These are phyloP conservation scores for Coemansia sp. DNA, from an alignment of 192 early-diverging fungal genomes.

Conservation along the genomic window DNA sequence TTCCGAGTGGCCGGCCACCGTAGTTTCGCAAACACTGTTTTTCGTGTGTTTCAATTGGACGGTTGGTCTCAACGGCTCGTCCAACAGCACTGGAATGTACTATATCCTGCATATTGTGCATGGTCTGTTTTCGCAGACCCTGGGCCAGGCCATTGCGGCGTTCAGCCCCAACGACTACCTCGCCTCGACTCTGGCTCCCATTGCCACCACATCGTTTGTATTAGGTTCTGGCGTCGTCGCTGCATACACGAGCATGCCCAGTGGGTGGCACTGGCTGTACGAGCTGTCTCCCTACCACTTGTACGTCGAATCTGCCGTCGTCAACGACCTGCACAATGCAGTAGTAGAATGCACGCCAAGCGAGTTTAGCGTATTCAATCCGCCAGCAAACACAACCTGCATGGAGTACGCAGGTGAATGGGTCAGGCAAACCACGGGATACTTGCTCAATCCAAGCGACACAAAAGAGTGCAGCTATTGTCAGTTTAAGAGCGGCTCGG, in stretches of 20 bases:
- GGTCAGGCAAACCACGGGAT: constrained; percentile 36
- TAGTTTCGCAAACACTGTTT: constrained; percentile 57
- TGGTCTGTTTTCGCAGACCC: constrained; percentile 52
- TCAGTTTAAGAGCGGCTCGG: constrained; percentile 46
- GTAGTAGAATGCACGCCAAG: constrained; percentile 44
- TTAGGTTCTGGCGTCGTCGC: constrained; percentile 65
- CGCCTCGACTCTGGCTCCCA: constrained; percentile 62
- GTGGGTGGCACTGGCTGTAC: constrained; percentile 70
- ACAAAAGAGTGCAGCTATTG: constrained; percentile 57
- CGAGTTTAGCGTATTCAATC: constrained; percentile 53
- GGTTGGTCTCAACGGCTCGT: constrained; percentile 52
- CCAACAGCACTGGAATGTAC: constrained; percentile 60
- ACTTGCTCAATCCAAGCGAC: constrained; percentile 44
- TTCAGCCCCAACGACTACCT: constrained; percentile 58
- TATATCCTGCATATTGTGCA: constrained; percentile 58
- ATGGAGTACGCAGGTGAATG: constrained; percentile 53
- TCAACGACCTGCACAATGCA: constrained; percentile 57
- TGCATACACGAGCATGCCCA: constrained; percentile 57
- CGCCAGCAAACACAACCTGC: constrained; percentile 55
- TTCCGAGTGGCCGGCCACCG: constrained; percentile 62
- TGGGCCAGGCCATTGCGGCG: constrained; percentile 63
- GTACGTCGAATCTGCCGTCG: constrained; percentile 60
- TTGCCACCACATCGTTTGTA: constrained; percentile 59
- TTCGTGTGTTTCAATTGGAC: constrained; percentile 63
- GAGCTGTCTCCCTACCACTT: constrained; percentile 62